phyloP scores from a whole-genome alignment of 2,329 filamentous ascomycete species.

The Setomelanomma holmii region DNA sequence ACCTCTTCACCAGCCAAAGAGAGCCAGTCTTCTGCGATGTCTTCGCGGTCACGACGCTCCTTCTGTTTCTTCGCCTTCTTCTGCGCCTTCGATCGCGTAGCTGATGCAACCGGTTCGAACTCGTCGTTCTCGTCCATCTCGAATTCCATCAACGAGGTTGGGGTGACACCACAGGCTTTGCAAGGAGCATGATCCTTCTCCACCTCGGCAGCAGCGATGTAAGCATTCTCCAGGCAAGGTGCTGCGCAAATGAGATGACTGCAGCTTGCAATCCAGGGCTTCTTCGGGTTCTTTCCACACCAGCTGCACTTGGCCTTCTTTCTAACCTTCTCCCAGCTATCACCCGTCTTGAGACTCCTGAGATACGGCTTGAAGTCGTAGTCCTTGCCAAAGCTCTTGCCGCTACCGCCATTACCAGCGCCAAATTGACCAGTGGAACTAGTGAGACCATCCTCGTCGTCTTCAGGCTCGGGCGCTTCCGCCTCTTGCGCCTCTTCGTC shows the following conservation, averaged over 20 bases:
- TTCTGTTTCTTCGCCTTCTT: constrained; percentile 23
- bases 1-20: constrained; percentile 42
- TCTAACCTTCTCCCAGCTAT: constrained; percentile 48
- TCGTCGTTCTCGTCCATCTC: constrained; percentile 26
- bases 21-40: constrained; percentile 51
- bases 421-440: neutral
- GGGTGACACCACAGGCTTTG: constrained; percentile 42
- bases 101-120: constrained; percentile 3
- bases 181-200: constrained; percentile 29
- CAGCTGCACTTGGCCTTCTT: constrained; percentile 54
- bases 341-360: constrained; percentile 36
- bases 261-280: constrained; percentile 59
- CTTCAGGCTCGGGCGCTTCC: neutral
- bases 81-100: constrained; percentile 22
- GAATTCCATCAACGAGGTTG: constrained; percentile 26
- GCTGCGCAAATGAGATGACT: constrained; percentile 62
- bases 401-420: constrained; percentile 12
- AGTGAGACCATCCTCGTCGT: neutral
- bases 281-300: constrained; percentile 51
- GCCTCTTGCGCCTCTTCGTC: constrained; percentile 1
- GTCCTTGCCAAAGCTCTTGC: constrained; percentile 46
- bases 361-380: constrained; percentile 54
- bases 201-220: constrained; percentile 34
- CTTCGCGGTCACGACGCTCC: constrained; percentile 25
- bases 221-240: constrained; percentile 52